Base-by-base conservation (phyloP, 2,329 filamentous ascomycete genomes). In the Huntiella bhutanensis region DNA sequence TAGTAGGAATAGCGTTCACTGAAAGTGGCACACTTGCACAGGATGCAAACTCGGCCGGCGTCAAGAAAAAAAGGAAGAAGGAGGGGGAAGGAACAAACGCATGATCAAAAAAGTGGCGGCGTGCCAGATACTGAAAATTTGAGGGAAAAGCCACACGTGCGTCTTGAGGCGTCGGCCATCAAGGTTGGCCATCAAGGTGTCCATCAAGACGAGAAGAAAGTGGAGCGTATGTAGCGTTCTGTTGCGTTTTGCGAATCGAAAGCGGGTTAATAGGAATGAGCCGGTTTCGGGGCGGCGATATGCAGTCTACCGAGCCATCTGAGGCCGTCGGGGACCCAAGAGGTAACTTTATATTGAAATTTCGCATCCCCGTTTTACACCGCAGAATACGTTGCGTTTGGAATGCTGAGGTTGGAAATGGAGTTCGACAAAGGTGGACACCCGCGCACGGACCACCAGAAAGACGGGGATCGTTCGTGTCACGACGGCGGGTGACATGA, bases 171-270 rank as follows among this genome's bases (percentile, higher is more conserved):
- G 15, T 44, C 36, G 48, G 12, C 48, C 48, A 49, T 49, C 48
- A 49, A 49, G 48, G 48, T 49, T 49, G 44, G n/a, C 48, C 48
- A 50, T 50, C 48, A 50, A 45, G 48, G 48, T 50, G 47, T 45
- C 33, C 32, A n/a, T 13, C 12, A 41, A 37, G 33, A 12, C 38
- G 38, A 8, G 15, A 11, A 13, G 17, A n/a, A 6, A 28, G 40
- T 15, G 11, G 12, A 22, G 22, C 19, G 40, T 8, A 32, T 12
- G 11, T 12, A 41, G 17, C 10, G 40, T 13, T 12, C 28, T 13
- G n/a, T 13, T 19, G 28, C 35, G 33, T n/a, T n/a, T 32, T 28
- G 40, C 3, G 1, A 28, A 10, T 28, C 8, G 19, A 28, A 32
- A 11, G 33, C 15, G 16, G 28, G 3, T 16, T 4, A 32, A 11